Evolutionary conservation across 2,329 filamentous ascomycete species (phyloP).

Genomic region (Scorias spongiosa): DNA sequence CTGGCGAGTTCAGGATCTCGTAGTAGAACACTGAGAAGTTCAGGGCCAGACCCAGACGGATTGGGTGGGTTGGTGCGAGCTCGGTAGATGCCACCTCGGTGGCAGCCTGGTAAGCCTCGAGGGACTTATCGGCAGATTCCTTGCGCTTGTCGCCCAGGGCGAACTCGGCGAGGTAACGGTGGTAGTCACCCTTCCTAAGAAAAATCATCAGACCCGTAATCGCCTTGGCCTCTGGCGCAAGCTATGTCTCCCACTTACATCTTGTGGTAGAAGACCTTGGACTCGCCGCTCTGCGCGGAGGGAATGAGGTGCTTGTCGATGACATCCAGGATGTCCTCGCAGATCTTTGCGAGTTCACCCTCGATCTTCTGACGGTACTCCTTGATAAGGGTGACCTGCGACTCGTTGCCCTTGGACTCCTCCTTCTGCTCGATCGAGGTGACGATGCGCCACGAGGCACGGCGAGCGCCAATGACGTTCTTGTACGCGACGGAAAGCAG

Average conservation of each 20-base stretch:
- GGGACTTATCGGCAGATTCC: conserved; percentile 81
- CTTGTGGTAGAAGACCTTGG: conserved; percentile 99
- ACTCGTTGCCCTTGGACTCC: conserved; percentile 94
- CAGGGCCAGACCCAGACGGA: conserved; percentile 77
- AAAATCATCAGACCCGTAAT: background rate
- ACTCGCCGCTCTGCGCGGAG: conserved; percentile 87
- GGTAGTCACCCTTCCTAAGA: conserved; percentile 94
- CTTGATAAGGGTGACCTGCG: conserved; percentile 83
- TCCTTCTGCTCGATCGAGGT: conserved; percentile 99
- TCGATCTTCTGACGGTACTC: conserved; percentile 99
- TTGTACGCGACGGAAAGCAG: conserved; percentile 97
- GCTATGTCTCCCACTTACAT: conserved; percentile 46
- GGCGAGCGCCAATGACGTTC: conserved; percentile 93
- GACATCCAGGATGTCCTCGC: conserved; percentile 90
- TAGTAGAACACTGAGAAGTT: conserved; percentile 99
- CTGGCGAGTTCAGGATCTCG: conserved; percentile 96
- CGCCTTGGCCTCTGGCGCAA: conserved; percentile 1
- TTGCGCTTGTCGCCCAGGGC: conserved; percentile 89
- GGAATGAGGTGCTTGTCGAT: conserved; percentile 89
- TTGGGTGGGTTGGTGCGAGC: conserved; percentile 81
- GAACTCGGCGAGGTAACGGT: conserved; percentile 97
- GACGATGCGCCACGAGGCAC: conserved; percentile 96
- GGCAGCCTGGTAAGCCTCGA: conserved; percentile 92
- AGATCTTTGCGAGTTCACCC: conserved; percentile 90
- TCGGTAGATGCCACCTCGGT: conserved; percentile 83